These are phyloP conservation scores for Petunia secreta DNA, from an alignment of 257 asterid species.

Conservation along the genomic window DNA sequence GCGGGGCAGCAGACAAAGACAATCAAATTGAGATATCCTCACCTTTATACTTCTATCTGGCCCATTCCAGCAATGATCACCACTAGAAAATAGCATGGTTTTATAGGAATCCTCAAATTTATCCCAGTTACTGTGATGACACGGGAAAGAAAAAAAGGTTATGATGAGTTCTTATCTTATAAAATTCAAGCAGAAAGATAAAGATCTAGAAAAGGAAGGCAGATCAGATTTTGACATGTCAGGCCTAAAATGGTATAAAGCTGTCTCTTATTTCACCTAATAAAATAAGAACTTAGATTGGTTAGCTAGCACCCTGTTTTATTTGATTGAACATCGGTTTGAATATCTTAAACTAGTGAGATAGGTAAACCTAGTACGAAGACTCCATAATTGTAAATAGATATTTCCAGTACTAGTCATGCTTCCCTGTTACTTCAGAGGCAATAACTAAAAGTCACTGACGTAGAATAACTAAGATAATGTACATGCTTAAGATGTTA, in stretches of 20 bases:
- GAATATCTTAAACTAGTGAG: not conserved
- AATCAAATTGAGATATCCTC: not conserved
- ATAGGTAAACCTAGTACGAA: not conserved
- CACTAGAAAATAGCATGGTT: conserved; percentile 70
- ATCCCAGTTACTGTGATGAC: conserved; percentile 76
- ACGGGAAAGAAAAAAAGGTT: not conserved
- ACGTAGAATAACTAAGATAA: not conserved
- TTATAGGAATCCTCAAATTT: conserved; percentile 83
- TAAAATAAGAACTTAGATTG: not conserved
- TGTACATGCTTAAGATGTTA: conserved; percentile 9
- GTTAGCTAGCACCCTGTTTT: not conserved
- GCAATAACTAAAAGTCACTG: not conserved
- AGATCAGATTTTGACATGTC: not conserved
- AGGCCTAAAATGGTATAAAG: not conserved
- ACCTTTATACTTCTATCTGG: conserved; percentile 96
- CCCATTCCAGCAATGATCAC: conserved; percentile 99
- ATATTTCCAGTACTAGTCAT: not conserved
- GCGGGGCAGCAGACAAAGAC: not conserved
- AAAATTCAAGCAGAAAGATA: conserved; percentile 20
- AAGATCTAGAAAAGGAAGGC: not conserved
- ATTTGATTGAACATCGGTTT: not conserved
- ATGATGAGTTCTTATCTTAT: conserved; percentile 3
- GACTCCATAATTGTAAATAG: not conserved
- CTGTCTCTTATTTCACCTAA: not conserved
- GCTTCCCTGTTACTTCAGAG: not conserved